These are phyloP conservation scores for Rhynchospora pubera DNA, from an alignment of 176 grass and related monocot species.

Conservation along the genomic window DNA sequence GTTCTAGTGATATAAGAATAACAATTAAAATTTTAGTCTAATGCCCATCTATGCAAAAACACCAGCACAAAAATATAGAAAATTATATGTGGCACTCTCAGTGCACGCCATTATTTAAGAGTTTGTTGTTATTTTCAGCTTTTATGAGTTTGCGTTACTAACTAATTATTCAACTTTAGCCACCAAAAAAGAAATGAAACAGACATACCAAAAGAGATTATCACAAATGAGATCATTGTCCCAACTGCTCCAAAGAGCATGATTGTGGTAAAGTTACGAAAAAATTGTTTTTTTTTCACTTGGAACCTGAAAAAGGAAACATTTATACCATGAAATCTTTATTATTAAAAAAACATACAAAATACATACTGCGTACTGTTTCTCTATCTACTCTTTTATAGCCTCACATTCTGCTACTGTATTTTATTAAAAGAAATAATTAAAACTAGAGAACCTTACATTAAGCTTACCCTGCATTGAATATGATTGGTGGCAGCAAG, in stretches of 20 bases:
- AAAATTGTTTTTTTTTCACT: constrained; percentile 99
- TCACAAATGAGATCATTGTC: constrained; percentile 86
- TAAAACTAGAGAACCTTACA: constrained; percentile 3
- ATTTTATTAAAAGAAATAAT: constrained; percentile 7
- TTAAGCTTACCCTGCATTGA: constrained; percentile 85
- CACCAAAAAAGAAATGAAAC: neutral
- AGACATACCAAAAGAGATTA: constrained; percentile 74
- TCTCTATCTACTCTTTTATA: neutral
- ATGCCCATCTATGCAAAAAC: neutral
- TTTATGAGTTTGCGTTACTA: neutral
- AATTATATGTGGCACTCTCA: neutral
- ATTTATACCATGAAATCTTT: neutral
- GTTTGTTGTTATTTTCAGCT: neutral
- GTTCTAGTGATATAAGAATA: neutral
- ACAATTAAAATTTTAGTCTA: neutral
- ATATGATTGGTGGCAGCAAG: constrained; percentile 94
- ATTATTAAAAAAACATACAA: neutral
- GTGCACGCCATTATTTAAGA: neutral
- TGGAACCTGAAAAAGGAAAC: constrained; percentile 55
- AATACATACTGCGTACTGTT: neutral
- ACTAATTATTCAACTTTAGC: neutral
- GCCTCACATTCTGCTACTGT: neutral
- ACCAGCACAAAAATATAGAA: neutral
- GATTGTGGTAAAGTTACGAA: constrained; percentile 87
- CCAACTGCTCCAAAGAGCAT: constrained; percentile 80